Percentiles rank a stretch among this genome's conserved stretches.
These are phyloP conservation scores for Spongospora subterranea DNA, from an alignment of 208 protist species.

Conservation along the genomic window DNA sequence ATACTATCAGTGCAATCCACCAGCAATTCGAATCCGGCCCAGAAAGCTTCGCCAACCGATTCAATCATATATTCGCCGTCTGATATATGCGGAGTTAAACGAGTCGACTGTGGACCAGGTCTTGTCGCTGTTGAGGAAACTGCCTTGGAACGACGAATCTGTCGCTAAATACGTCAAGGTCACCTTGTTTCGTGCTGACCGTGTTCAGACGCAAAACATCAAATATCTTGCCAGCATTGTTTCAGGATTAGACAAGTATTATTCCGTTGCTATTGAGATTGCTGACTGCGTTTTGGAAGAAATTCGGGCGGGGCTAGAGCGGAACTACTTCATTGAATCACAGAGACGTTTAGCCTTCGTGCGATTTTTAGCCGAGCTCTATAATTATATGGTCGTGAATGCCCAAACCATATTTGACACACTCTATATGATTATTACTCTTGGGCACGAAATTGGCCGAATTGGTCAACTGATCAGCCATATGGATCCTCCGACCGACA, in stretches of 20 bases:
- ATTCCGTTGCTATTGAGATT: slow-evolving; percentile 51
- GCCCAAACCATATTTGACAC: slow-evolving; percentile 56
- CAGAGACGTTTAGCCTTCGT: slow-evolving; percentile 39
- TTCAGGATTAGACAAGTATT: neutral
- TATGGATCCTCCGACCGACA: slow-evolving; percentile 37
- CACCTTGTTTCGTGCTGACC: neutral
- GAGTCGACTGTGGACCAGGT: slow-evolving; percentile 29
- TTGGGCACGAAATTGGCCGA: slow-evolving; percentile 40
- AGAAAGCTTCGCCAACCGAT: slow-evolving; percentile 6
- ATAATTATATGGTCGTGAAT: slow-evolving; percentile 56
- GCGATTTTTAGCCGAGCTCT: slow-evolving; percentile 39
- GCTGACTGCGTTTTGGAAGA: slow-evolving; percentile 41
- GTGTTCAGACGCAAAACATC: slow-evolving; percentile 40
- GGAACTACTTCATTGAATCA: slow-evolving; percentile 53
- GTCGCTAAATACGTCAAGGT: neutral
- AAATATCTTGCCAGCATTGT: slow-evolving; percentile 43
- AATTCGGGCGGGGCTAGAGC: slow-evolving; percentile 47
- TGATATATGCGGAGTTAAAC: slow-evolving; percentile 38
- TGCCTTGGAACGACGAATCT: neutral
- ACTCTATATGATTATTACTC: slow-evolving; percentile 42
- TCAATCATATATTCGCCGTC: neutral
- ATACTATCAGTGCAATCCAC: slow-evolving; percentile 53
- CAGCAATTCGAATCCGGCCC: neutral
- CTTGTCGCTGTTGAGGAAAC: slow-evolving; percentile 21
- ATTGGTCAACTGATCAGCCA: slow-evolving; percentile 19